A percentile compares a stretch with the other conserved stretches of the same genome.
phyloP scores from a whole-genome alignment of 257 asterid species.

The Solanum bulbocastanum region DNA sequence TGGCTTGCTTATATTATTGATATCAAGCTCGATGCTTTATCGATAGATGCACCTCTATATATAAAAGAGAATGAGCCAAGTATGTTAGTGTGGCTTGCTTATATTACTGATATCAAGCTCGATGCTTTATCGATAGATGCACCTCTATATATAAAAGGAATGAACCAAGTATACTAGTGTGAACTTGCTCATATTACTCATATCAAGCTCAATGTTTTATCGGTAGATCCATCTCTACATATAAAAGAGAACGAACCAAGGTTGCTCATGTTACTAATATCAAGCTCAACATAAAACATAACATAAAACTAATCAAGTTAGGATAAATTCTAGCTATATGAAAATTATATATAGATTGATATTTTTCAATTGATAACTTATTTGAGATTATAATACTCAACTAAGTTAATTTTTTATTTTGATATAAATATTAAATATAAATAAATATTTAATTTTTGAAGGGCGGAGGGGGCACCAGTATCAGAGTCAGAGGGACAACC shows the following conservation, averaged over 20 bases:
- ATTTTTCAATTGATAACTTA: background rate
- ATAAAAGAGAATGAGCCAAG: background rate
- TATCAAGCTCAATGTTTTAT: background rate
- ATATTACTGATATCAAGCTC: background rate
- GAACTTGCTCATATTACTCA: background rate
- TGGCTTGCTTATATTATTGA: background rate
- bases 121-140: no score
- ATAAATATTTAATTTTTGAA: background rate
- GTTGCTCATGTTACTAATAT: no score
- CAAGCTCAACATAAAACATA: no score
- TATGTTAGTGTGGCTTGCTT: background rate
- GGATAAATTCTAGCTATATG: no score
- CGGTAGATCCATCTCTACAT: no score
- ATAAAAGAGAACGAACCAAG: no score
- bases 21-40: background rate
- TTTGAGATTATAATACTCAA: background rate
- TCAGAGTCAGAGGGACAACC: constrained; percentile 83
- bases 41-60: no score
- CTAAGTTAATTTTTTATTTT: background rate
- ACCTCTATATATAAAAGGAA: no score
- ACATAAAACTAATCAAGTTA: no score
- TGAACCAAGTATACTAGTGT: background rate
- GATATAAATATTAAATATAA: background rate
- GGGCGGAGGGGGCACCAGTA: background rate
- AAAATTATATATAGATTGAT: no score